These are phyloP conservation scores for Vickermania spadyakhi DNA, from an alignment of 208 protist species.

Conservation along the genomic window DNA sequence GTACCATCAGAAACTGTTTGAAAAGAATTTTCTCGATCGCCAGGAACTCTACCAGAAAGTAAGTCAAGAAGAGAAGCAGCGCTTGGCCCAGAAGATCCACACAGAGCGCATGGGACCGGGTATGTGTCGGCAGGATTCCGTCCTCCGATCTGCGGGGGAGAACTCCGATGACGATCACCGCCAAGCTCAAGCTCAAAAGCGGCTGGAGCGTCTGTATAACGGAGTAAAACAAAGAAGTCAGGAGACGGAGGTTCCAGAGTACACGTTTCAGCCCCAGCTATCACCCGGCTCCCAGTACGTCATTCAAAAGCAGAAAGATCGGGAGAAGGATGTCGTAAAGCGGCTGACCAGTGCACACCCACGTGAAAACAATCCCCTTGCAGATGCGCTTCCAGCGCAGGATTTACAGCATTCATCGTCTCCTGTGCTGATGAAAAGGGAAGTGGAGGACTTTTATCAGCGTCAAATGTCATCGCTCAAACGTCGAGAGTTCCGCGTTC, in stretches of 20 bases:
- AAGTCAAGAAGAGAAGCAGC: slow-evolving; percentile 29
- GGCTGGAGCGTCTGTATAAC: slow-evolving; percentile 1
- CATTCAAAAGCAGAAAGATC: slow-evolving; percentile 13
- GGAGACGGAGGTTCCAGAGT: slow-evolving; percentile 18
- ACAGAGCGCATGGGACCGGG: background rate
- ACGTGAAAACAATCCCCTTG: background rate
- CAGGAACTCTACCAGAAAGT: slow-evolving; percentile 62
- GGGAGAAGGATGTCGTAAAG: slow-evolving; percentile 62
- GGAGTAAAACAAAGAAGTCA: background rate
- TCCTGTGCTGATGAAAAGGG: too few species aligned
- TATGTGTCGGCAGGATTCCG: slow-evolving; percentile 11
- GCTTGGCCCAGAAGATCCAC: slow-evolving; percentile 6
- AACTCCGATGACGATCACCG: slow-evolving; percentile 17
- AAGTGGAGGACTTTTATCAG: slow-evolving; percentile 43
- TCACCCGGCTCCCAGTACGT: slow-evolving; percentile 55
- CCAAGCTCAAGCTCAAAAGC: slow-evolving; percentile 25
- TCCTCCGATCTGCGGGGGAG: slow-evolving; percentile 42
- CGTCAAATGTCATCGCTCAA: slow-evolving; percentile 31
- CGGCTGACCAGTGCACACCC: slow-evolving; percentile 21
- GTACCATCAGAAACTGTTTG: slow-evolving; percentile 53
- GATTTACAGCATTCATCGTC: too few species aligned
- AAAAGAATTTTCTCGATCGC: slow-evolving; percentile 51
- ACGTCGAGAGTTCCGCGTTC: slow-evolving; percentile 12
- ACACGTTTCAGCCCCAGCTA: slow-evolving; percentile 51
- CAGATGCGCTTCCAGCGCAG: too few species aligned